Percentiles rank a stretch among this genome's conserved stretches.
Evolutionary conservation across 2,329 filamentous ascomycete genomes (phyloP).

Genomic region (Diaporthe ilicicola): DNA sequence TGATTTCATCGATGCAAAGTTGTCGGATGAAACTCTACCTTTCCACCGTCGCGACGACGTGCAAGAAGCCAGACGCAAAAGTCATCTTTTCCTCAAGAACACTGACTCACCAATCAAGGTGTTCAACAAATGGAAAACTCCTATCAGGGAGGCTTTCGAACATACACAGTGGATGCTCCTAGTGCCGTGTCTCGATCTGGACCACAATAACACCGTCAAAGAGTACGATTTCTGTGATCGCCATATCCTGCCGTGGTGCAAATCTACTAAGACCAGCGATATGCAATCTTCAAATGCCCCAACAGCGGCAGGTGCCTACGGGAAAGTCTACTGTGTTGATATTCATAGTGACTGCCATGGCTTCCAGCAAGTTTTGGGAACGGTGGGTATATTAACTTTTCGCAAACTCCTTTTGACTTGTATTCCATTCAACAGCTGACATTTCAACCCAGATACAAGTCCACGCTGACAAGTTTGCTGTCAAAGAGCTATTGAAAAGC

Average conservation of each 20-base stretch:
- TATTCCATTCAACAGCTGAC: too few species aligned
- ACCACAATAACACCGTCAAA: not conserved
- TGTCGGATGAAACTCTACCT: not conserved
- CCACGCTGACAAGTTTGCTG: not conserved
- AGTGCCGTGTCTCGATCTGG: not conserved
- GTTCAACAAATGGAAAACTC: not conserved
- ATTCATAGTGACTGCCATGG: not conserved
- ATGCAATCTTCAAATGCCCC: not conserved
- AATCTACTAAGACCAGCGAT: not conserved
- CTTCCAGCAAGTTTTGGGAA: not conserved
- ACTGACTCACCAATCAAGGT: not conserved
- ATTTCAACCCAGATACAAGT: not conserved
- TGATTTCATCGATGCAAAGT: not conserved
- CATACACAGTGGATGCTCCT: not conserved
- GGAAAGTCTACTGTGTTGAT: not conserved
- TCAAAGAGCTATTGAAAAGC: not conserved
- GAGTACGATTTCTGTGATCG: not conserved
- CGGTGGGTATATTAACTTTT: too few species aligned
- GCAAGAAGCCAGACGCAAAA: not conserved
- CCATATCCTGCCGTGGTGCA: not conserved
- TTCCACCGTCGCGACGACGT: not conserved
- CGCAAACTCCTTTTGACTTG: too few species aligned
- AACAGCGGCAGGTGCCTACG: not conserved
- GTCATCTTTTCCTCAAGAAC: not conserved
- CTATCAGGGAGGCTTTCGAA: not conserved